Evolutionary conservation across 179 eudicot species (phyloP), one percentile per base, ranked within the genome.

Genomic region (Beta macrorhiza): DNA sequence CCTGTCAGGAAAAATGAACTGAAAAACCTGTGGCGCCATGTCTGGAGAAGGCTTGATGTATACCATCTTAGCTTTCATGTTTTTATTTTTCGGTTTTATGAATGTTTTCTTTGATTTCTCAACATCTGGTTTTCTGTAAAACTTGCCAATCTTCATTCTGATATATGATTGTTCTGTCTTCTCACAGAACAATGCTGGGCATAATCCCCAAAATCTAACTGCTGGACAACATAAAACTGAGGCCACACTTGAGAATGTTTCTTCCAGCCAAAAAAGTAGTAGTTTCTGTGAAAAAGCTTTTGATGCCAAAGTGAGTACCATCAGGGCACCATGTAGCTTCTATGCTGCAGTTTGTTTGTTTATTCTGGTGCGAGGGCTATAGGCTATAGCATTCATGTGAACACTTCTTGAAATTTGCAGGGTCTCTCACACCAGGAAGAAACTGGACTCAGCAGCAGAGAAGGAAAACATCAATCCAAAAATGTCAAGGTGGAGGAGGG

Each of bases 11-110:
- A 81, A 84, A 91, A 91, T 77, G 94, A 91, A 73, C 86, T 90
- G 79, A 90, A 86, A 84, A 91, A 91, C 76, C 80, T 91, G 76
- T 91, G 94, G 92, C 94, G 91, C 81, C 94, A 91, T 83, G 91
- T 90, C 72, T 90, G 94, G 92, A 87, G 85, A 75, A 80, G 89
- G 81, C 88, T 86, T 75, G 55, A 82, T 87, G 94, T 90, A 56
- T 58, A 85, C 42, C 42, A 63, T 20, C 71, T 57, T 55, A 22
- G 56, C 37, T 72, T 78, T 63, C 74, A 1, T 78, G 3, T 19
- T 2, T 9, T 57, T 29, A 2, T 72, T 9, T 56, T 22, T 57
- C 19, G 11, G 0, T 25, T 37, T 29, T 52, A 74, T 20, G 5
- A 1, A 15, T 62, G 65, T 52, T 59, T 19, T 67, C 16, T n/a